Conservation (phyloP, 2,329 filamentous ascomycete genomes). For the Cadophora sp. region DNA sequence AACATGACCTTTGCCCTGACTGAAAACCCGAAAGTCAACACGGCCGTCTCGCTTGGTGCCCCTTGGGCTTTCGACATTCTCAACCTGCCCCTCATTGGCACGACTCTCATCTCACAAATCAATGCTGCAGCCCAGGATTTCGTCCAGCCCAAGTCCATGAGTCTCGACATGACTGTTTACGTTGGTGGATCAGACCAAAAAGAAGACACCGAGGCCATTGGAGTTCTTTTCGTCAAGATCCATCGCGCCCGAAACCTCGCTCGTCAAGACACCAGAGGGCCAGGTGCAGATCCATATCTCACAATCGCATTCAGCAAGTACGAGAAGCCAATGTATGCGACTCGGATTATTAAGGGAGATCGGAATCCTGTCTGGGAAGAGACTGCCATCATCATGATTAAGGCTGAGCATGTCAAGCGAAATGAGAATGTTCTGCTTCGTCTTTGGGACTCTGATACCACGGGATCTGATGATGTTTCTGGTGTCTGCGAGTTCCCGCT, state of each 20-base stretch:
- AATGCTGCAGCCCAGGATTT: constrained; percentile 29
- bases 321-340: constrained; percentile 36
- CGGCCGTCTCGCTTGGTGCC: constrained; percentile 31
- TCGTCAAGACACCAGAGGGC: constrained; percentile 29
- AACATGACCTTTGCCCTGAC: constrained; percentile 33
- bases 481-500: constrained; percentile 33
- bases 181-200: constrained; percentile 33
- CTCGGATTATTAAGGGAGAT: constrained; percentile 36
- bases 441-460: constrained; percentile 34
- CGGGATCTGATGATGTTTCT: constrained; percentile 33
- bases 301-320: constrained; percentile 36
- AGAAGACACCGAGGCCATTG: constrained; percentile 32
- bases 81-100: constrained; percentile 32
- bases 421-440: constrained; percentile 32
- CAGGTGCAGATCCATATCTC: constrained; percentile 33
- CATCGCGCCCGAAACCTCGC: constrained; percentile 32
- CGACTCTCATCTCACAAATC: constrained; percentile 30
- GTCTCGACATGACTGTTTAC: constrained; percentile 33
- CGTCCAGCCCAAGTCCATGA: constrained; percentile 35
- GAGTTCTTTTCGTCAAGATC: constrained; percentile 32
- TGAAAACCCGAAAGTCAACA: constrained; percentile 31
- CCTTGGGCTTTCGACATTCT: constrained; percentile 34
- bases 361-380: constrained; percentile 36
- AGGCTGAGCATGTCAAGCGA: constrained; percentile 33
- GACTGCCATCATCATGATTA: constrained; percentile 34